Percentiles rank a stretch among this genome's conserved stretches.
These are phyloP conservation scores for Termitomyces sp. DNA, from an alignment of 768 basidiomycete genomes.

Conservation along the genomic window DNA sequence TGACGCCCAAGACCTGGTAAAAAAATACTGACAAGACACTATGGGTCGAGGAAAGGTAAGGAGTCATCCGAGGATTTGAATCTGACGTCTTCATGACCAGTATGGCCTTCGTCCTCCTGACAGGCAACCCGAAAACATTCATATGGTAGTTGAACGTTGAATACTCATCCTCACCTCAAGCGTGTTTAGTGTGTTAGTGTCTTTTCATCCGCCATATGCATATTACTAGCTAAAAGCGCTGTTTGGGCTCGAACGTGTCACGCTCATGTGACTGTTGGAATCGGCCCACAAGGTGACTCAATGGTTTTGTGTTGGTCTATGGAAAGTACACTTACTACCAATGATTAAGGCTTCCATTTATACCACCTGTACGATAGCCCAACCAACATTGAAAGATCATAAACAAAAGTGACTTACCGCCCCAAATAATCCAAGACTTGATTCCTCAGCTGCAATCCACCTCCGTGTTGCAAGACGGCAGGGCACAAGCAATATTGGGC, in stretches of 20 bases:
- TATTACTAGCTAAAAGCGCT: too few species aligned
- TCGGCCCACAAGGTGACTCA: too few species aligned
- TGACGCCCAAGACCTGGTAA: neutral
- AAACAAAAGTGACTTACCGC: neutral
- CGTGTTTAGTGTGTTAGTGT: neutral
- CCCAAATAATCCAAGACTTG: neutral
- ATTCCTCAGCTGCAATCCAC: too few species aligned
- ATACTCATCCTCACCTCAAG: neutral
- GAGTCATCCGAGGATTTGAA: neutral
- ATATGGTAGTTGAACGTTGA: neutral
- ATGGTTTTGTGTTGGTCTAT: neutral
- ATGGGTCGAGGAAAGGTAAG: neutral
- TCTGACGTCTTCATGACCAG: neutral
- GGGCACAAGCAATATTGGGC: neutral
- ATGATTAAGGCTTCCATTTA: neutral
- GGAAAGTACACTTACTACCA: neutral
- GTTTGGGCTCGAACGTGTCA: too few species aligned
- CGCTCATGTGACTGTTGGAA: too few species aligned
- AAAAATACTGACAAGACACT: neutral
- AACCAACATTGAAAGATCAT: neutral
- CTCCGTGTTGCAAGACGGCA: neutral
- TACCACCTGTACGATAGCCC: neutral
- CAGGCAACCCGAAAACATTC: neutral
- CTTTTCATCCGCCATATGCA: neutral
- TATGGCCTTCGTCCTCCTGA: neutral